Percentiles rank a stretch among this genome's conserved stretches.
Evolutionary conservation across 805 yeast genomes (phyloP).

Genomic region (Candida corydali): DNA sequence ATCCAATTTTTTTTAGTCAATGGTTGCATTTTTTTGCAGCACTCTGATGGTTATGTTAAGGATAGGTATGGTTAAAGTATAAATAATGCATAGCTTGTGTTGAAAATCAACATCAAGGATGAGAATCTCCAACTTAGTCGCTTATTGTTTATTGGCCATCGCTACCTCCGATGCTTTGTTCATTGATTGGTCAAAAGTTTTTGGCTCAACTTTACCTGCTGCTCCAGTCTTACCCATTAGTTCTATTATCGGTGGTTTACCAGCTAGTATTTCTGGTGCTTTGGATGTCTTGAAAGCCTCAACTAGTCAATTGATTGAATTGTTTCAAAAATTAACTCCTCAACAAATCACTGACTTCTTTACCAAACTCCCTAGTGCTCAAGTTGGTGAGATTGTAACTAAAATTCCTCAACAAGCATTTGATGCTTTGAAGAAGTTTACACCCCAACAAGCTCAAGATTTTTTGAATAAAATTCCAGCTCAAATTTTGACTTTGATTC

Average conservation of each 20-base stretch:
- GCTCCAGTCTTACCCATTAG: constrained; percentile 1
- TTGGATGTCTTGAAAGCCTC: constrained; percentile 2
- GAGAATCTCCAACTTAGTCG: background rate
- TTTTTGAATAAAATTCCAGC: background rate
- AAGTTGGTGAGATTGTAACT: background rate
- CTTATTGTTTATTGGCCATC: background rate
- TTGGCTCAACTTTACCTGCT: background rate
- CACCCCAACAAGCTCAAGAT: background rate
- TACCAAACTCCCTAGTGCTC: background rate
- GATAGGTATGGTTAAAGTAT: no score
- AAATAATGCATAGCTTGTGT: background rate
- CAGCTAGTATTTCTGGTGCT: background rate
- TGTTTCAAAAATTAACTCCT: background rate
- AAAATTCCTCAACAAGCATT: background rate
- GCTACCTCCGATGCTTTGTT: background rate
- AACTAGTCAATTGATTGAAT: background rate
- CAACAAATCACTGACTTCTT: background rate
- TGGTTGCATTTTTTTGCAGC: background rate
- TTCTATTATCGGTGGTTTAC: background rate
- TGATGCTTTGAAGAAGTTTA: background rate
- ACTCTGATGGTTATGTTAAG: no score
- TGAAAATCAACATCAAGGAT: background rate
- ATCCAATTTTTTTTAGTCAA: background rate
- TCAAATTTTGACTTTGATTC: background rate
- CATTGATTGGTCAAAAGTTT: background rate